Percentiles rank a stretch among this genome's conserved stretches.
phyloP scores from a whole-genome alignment of 1,284 basidiomycete species.

The Entoloma clypeatum region DNA sequence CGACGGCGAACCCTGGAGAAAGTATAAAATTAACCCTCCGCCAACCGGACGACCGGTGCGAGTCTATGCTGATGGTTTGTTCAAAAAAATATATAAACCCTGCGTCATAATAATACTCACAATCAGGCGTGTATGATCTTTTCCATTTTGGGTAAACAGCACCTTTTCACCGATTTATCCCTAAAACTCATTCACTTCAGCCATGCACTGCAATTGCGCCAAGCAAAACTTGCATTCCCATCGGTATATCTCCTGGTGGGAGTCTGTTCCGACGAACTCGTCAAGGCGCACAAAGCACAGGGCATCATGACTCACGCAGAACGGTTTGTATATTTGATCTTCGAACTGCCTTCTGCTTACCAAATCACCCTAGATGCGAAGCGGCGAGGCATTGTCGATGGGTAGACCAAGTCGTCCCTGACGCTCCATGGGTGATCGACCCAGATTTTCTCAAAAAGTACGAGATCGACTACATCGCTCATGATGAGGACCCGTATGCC shows the following conservation, averaged over 20 bases:
- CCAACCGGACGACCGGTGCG: slow-evolving; percentile 79
- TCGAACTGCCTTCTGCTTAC: not conserved
- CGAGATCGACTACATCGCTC: slow-evolving; percentile 94
- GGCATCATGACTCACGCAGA: slow-evolving; percentile 88
- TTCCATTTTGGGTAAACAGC: slow-evolving; percentile 85
- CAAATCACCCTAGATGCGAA: slow-evolving; percentile 54
- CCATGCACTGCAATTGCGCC: slow-evolving; percentile 90
- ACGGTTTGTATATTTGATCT: slow-evolving; percentile 43
- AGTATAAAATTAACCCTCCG: slow-evolving; percentile 84
- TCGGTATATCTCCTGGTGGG: slow-evolving; percentile 87
- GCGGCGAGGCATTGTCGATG: slow-evolving; percentile 91
- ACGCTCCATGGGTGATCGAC: slow-evolving; percentile 91
- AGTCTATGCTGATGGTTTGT: slow-evolving; percentile 87
- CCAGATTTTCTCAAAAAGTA: slow-evolving; percentile 79
- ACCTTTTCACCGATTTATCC: slow-evolving; percentile 10
- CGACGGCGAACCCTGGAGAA: slow-evolving; percentile 55
- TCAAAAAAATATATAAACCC: slow-evolving; percentile 13
- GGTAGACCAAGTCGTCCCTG: slow-evolving; percentile 95
- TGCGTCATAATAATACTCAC: slow-evolving; percentile 17
- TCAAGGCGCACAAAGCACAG: slow-evolving; percentile 71
- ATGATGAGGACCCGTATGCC: slow-evolving; percentile 87
- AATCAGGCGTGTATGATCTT: slow-evolving; percentile 82
- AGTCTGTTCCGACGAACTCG: slow-evolving; percentile 82
- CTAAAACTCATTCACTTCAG: slow-evolving; percentile 36
- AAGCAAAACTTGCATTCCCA: slow-evolving; percentile 92